These are phyloP conservation scores for Aspergillus udagawae DNA, from an alignment of 2,329 filamentous ascomycete species.

Conservation along the genomic window DNA sequence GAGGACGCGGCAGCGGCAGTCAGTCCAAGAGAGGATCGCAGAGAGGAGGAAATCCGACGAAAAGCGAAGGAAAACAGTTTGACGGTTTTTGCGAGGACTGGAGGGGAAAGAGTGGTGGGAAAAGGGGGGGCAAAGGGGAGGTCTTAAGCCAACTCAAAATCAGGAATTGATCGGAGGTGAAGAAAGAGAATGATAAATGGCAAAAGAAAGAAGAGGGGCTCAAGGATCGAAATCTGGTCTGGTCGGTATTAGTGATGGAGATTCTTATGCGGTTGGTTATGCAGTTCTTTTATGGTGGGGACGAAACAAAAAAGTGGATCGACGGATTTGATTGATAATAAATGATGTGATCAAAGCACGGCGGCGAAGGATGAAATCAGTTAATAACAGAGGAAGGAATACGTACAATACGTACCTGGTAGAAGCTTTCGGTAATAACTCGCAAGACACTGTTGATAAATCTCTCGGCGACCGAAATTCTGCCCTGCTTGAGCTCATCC, in stretches of 20 bases:
- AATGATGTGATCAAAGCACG: neutral
- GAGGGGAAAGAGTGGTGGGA: conserved; percentile 9
- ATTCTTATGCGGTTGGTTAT: neutral
- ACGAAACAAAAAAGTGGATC: neutral
- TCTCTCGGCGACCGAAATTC: neutral
- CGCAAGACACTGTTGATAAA: neutral
- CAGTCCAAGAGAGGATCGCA: conserved; percentile 69
- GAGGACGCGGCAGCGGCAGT: conserved; percentile 69
- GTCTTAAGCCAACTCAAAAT: conserved; percentile 6
- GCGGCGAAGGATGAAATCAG: neutral
- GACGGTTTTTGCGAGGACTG: conserved; percentile 49
- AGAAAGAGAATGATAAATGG: conserved; percentile 11
- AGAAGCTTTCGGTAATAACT: neutral
- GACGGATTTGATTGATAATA: neutral
- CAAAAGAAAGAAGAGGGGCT: conserved; percentile 16
- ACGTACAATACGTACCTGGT: neutral
- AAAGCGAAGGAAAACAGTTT: conserved; percentile 90
- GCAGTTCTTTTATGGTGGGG: neutral
- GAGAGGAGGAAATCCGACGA: conserved; percentile 59
- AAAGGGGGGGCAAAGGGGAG: conserved; percentile 14
- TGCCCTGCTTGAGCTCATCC: neutral
- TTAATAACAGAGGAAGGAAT: neutral
- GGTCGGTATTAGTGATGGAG: neutral
- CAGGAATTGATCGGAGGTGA: conserved; percentile 8
- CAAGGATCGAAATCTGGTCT: neutral